Base-by-base conservation (phyloP, 768 basidiomycete species). In the Tylopilus balloui region DNA sequence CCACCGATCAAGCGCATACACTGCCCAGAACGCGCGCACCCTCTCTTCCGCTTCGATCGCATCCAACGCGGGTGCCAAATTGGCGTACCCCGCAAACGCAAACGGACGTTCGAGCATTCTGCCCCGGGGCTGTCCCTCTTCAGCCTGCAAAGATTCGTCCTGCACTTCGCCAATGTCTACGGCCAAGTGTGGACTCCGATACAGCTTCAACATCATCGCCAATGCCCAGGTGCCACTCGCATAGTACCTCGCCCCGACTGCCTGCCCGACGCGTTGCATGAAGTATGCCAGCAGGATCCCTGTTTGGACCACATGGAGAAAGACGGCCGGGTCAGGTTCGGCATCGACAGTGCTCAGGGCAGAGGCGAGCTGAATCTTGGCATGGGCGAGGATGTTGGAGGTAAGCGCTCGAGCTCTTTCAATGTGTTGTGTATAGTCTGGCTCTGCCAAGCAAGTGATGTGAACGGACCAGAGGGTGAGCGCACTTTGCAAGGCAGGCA, bases 231-330 rank as follows among this genome's bases (percentile, higher is more conserved):
- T 70, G 11, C 76, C 68, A 40, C 75, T 75, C 20, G 76, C 71
- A 51, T 77, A 78, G 48, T 76, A 75, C 58, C 79, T 80, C 7
- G 83, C 86, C 52, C 83, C 81, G 2, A 85, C 69, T 29, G 78
- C 65, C 27, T 78, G 72, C 47, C 81, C 83, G 17, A 69, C 75
- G 41, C 78, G 77, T 59, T 83, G 78, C 58, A 87, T 79, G 61
- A 83, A 86, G 56, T 79, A 76, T 1, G 80, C 70, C 23, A 88
- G 70, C n/a, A 89, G 72, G 4, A 87, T 68, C 51, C 86, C 77
- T 0, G 80, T 74, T 51, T 85, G 83, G 9, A 84, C 58, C 14
- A 80, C 75, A 44, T 81, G 76, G 15, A 83, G 57, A 27, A 80
- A 68, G 57, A 48, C 69, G 60, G 51, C 69, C 52, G 58, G 73